Conservation (phyloP, 176 grass and related monocot species). For the Zea luxurians region DNA sequence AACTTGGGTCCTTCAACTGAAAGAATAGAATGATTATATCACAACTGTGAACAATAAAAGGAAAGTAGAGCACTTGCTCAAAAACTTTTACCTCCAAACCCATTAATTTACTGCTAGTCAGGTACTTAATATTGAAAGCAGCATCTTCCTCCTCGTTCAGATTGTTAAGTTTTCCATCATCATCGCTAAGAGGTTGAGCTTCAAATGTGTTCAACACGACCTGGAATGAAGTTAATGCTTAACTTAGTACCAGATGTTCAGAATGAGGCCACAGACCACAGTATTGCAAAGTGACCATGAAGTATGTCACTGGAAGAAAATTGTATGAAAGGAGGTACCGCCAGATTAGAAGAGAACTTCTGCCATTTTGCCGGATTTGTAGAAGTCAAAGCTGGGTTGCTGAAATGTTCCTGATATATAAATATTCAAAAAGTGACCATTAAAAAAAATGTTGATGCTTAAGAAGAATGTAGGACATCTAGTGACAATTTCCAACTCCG, state of each 20-base stretch:
- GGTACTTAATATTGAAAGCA: slow-evolving; percentile 92
- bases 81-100: slow-evolving; percentile 84
- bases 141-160: slow-evolving; percentile 84
- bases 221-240: slow-evolving; percentile 44
- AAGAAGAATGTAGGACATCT: not conserved
- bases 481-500: slow-evolving; percentile 1
- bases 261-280: slow-evolving; percentile 22
- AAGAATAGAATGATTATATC: slow-evolving; percentile 35
- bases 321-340: slow-evolving; percentile 41
- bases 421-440: not conserved
- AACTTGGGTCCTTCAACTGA: slow-evolving; percentile 96
- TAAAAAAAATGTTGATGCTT: not conserved
- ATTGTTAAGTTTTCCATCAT: slow-evolving; percentile 87
- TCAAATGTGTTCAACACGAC: slow-evolving; percentile 96
- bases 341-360: slow-evolving; percentile 81
- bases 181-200: slow-evolving; percentile 89
- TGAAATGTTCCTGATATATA: slow-evolving; percentile 78
- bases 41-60: slow-evolving; percentile 23
- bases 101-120: slow-evolving; percentile 98
- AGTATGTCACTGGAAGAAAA: slow-evolving; percentile 13
- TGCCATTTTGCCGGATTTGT: slow-evolving; percentile 71
- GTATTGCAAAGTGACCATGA: not conserved
- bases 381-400: slow-evolving; percentile 70
- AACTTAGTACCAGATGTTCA: slow-evolving; percentile 15
- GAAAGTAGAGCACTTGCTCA: slow-evolving; percentile 3